These are phyloP conservation scores for Leccinellum luteum DNA, from an alignment of 768 basidiomycete genomes.

Conservation along the genomic window DNA sequence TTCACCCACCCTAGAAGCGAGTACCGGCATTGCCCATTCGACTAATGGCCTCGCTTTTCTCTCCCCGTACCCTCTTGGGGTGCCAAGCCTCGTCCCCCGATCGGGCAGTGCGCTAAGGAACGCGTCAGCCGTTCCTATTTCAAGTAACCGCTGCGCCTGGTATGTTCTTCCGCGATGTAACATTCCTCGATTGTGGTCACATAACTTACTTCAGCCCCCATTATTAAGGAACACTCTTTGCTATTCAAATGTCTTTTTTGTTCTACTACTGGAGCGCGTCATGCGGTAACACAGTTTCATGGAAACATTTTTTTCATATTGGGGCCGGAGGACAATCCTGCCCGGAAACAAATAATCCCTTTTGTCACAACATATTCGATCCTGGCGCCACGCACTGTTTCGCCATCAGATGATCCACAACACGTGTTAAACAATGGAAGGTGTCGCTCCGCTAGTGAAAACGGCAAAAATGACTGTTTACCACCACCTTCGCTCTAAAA, in stretches of 20 bases:
- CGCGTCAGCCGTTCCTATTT: constrained; percentile 15
- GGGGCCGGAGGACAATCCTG: constrained; percentile 19
- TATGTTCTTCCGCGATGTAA: constrained; percentile 29
- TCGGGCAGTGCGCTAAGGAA: constrained; percentile 12
- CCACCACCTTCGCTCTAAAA: constrained; percentile 19
- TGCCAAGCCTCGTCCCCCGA: constrained; percentile 23
- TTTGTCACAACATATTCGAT: constrained; percentile 17
- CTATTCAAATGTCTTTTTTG: constrained; percentile 25
- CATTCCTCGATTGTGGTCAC: constrained; percentile 25
- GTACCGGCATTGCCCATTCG: constrained; percentile 30
- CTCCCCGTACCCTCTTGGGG: constrained; percentile 12
- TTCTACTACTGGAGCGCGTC: constrained; percentile 20
- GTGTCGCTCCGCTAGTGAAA: constrained; percentile 23
- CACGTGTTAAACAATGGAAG: constrained; percentile 36
- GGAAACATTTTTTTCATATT: constrained; percentile 30
- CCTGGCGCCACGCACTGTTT: constrained; percentile 18
- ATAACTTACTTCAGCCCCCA: constrained; percentile 22
- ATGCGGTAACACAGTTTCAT: constrained; percentile 21
- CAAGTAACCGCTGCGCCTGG: constrained; percentile 23
- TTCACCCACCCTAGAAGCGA: constrained; percentile 20
- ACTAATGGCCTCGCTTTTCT: constrained; percentile 28
- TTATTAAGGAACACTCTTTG: constrained; percentile 32
- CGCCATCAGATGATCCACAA: constrained; percentile 24
- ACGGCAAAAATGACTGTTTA: constrained; percentile 17
- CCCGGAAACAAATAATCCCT: constrained; percentile 26